Base-by-base conservation (phyloP, 1,284 basidiomycete genomes). In the Sanghuangporus weigelae region DNA sequence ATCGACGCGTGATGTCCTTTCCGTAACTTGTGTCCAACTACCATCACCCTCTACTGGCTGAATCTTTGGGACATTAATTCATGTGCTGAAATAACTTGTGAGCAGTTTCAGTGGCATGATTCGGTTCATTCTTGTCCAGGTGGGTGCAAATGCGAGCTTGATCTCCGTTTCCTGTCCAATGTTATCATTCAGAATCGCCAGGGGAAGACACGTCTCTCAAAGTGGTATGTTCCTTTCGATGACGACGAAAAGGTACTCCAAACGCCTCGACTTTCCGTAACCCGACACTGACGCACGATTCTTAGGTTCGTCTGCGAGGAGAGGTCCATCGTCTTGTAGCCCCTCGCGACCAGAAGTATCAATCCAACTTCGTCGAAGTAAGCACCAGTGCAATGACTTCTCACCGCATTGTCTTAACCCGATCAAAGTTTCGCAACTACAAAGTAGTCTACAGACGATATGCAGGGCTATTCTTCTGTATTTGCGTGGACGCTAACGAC, bases 321-420 rank as follows among this genome's bases (percentile, higher is more conserved):
- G 96, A 99, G 75, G 96, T 99, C 1, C 96, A 98, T 74, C 83
- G 96, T 49, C 76, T 98, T 66, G 92, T 99, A 19, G 96, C 96
- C 0, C 95, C 96, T n/a, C 78, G 96, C 67, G 96, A 99, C 76
- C 96, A 98, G 79, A 98, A 98, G 76, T 96, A 98, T 69, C 97
- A 99, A 76, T 96, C 94, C 63, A 99, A 99, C 76, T 99, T 99
- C 73, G 96, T 98, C 57, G 96, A 99, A 84, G 96, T 96, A 68
- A 62, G 86, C 69, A 6, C 10, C 49, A n/a, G 26, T 31, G 26
- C 26, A 54, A 57, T 14, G 42, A 57, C 10, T n/a, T 46, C 8
- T 7, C 8, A 7, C 7, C 12, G 53, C 60, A 7, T 36, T 38
- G 38, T 38, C 31, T 44, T 8, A 40, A 10, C 42, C 36, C 8